phyloP scores from a whole-genome alignment of 1,284 basidiomycete genomes.

The Cutaneotrichosporon sp. region DNA sequence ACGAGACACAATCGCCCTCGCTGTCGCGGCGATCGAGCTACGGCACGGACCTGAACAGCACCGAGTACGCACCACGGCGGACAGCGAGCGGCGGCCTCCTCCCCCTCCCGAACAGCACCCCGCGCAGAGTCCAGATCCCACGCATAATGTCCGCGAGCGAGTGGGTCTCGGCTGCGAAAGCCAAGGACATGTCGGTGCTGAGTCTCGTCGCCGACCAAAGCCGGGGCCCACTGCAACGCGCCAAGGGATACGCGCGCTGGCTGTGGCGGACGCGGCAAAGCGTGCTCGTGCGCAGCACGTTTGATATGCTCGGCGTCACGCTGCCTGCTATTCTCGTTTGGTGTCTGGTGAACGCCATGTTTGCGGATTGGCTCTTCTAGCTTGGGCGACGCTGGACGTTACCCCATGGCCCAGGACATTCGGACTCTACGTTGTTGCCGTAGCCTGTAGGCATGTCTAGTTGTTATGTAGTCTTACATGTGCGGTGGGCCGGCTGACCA shows the following conservation, averaged over 20 bases:
- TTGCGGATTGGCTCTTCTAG: constrained; percentile 13
- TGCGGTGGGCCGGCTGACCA: not conserved
- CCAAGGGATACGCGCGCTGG: constrained; percentile 25
- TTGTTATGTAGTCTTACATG: not conserved
- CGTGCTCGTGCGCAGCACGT: constrained; percentile 39
- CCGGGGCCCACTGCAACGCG: constrained; percentile 5
- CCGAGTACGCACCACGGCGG: constrained; percentile 2
- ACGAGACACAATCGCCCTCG: constrained; percentile 25
- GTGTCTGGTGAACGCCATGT: constrained; percentile 44
- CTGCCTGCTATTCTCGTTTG: constrained; percentile 47
- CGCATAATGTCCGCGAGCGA: constrained; percentile 39
- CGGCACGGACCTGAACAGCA: constrained; percentile 20
- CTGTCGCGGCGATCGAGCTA: constrained; percentile 42
- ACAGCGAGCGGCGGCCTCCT: constrained; percentile 4
- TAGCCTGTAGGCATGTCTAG: not conserved
- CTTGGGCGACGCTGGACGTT: not conserved
- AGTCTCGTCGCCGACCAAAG: constrained; percentile 32
- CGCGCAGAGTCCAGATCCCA: constrained; percentile 34
- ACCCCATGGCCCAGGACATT: not conserved
- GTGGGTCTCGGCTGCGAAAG: constrained; percentile 43
- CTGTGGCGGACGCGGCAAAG: constrained; percentile 46
- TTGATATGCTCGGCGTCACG: constrained; percentile 40
- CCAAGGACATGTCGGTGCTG: constrained; percentile 45
- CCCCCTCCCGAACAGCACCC: constrained; percentile 6
- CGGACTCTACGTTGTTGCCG: not conserved